A percentile compares a stretch with the other conserved stretches of the same genome.
phyloP scores from a whole-genome alignment of 768 basidiomycete species.

The Polyporus arcularius region DNA sequence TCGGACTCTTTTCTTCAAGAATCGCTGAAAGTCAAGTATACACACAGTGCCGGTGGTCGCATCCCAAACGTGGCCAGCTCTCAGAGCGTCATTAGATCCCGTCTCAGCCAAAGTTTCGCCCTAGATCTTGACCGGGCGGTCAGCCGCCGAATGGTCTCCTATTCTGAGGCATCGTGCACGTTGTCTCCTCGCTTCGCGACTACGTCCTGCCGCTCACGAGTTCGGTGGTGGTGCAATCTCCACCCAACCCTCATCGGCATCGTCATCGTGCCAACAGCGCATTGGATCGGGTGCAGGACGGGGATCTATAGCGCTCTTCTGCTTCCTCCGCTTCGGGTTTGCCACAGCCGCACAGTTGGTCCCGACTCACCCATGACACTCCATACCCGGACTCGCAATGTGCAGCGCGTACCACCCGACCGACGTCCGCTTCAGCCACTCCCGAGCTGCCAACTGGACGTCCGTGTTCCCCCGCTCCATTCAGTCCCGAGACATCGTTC shows the following conservation, averaged over 20 bases:
- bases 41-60: too few species aligned
- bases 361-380: slow-evolving; percentile 2
- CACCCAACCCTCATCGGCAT: not conserved
- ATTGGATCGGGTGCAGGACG: slow-evolving; percentile 1
- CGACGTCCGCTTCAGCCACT: slow-evolving; percentile 7
- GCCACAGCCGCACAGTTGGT: not conserved
- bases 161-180: not conserved
- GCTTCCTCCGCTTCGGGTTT: slow-evolving; percentile 1
- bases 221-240: slow-evolving; percentile 1
- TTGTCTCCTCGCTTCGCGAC: not conserved
- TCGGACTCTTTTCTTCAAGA: too few species aligned
- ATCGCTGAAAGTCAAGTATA: too few species aligned
- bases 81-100: too few species aligned
- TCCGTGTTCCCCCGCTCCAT: slow-evolving; percentile 15
- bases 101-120: not conserved
- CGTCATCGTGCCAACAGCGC: not conserved
- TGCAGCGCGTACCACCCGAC: slow-evolving; percentile 5
- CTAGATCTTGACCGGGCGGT: not conserved
- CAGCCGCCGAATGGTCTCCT: not conserved
- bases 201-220: not conserved
- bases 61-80: too few species aligned
- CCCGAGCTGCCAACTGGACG: not conserved
- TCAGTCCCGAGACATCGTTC: not conserved
- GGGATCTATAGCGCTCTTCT: not conserved
- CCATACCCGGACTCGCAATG: not conserved